phyloP scores from a whole-genome alignment of 805 yeast species.

The Candida golubevii region DNA sequence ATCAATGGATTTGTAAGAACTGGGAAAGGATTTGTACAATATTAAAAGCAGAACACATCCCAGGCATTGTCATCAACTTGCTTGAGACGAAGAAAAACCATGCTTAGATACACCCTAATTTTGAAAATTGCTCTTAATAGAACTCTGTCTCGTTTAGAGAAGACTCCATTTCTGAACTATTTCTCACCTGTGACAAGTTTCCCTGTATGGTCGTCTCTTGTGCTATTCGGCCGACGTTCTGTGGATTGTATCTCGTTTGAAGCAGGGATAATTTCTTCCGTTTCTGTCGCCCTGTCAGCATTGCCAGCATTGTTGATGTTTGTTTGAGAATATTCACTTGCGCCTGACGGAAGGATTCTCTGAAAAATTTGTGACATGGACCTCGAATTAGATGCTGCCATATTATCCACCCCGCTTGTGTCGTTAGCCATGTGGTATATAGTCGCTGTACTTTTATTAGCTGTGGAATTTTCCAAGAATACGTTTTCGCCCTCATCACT shows the following conservation, averaged over 20 bases:
- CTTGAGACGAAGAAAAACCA: too few relatives aligned
- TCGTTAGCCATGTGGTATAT: slow-evolving; percentile 24
- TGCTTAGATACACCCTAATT: neutral
- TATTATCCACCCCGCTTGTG: slow-evolving; percentile 3
- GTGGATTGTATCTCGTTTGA: neutral
- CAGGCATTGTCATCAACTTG: too few relatives aligned
- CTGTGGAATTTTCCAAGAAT: slow-evolving; percentile 25
- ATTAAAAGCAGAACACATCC: too few relatives aligned
- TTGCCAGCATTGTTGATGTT: neutral
- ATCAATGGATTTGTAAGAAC: too few relatives aligned
- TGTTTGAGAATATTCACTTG: slow-evolving; percentile 3
- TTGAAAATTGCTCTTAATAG: slow-evolving; percentile 1
- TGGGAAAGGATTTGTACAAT: too few relatives aligned
- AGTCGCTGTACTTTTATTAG: slow-evolving; percentile 21
- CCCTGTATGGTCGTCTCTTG: neutral
- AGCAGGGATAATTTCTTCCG: neutral
- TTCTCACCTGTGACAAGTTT: neutral
- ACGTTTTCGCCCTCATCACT: slow-evolving; percentile 24
- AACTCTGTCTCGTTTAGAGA: slow-evolving; percentile 9
- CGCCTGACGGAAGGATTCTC: slow-evolving; percentile 19
- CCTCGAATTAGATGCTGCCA: slow-evolving; percentile 13
- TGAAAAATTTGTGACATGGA: slow-evolving; percentile 33
- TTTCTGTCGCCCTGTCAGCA: neutral
- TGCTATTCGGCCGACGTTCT: neutral
- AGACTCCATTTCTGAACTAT: slow-evolving; percentile 13